Conservation (phyloP, 208 protist species). For the Sergeia podlipaevii region DNA sequence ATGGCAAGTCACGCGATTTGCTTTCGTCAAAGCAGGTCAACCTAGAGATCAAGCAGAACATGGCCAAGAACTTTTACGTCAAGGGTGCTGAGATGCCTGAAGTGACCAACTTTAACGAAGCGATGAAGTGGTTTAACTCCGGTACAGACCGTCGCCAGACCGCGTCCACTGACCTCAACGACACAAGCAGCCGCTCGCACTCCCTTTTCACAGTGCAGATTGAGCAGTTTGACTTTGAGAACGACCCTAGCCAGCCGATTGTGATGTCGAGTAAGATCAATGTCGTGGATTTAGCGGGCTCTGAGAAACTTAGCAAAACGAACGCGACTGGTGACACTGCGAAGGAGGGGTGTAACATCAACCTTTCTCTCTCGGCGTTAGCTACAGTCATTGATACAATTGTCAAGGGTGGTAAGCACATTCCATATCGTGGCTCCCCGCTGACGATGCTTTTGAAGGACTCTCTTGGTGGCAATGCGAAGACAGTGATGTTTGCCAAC, state of each 20-base stretch:
- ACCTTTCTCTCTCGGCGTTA: conserved; percentile 90
- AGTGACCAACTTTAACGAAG: conserved; percentile 81
- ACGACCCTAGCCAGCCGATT: conserved; percentile 76
- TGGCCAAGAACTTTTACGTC: conserved; percentile 91
- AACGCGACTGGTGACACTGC: conserved; percentile 91
- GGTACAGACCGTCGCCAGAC: conserved; percentile 85
- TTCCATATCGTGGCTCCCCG: conserved; percentile 88
- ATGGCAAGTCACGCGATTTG: conserved; percentile 87
- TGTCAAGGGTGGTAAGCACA: conserved; percentile 86
- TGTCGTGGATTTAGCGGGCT: conserved; percentile 94
- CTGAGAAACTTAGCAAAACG: conserved; percentile 91
- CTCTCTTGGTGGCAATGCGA: conserved; percentile 85
- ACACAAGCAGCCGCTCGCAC: conserved; percentile 89
- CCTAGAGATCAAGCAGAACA: conserved; percentile 91
- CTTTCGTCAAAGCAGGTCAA: conserved; percentile 74
- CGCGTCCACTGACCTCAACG: conserved; percentile 90
- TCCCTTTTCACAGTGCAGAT: conserved; percentile 89
- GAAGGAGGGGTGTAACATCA: conserved; percentile 94
- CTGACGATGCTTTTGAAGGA: conserved; percentile 94
- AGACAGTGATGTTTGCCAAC: conserved; percentile 94
- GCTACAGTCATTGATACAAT: conserved; percentile 92
- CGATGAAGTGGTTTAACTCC: conserved; percentile 84
- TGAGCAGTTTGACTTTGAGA: conserved; percentile 85
- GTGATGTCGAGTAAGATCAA: conserved; percentile 91
- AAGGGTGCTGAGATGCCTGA: conserved; percentile 89